phyloP scores from a whole-genome alignment of 108 stramenopile species.

The Skeletonema potamos region DNA sequence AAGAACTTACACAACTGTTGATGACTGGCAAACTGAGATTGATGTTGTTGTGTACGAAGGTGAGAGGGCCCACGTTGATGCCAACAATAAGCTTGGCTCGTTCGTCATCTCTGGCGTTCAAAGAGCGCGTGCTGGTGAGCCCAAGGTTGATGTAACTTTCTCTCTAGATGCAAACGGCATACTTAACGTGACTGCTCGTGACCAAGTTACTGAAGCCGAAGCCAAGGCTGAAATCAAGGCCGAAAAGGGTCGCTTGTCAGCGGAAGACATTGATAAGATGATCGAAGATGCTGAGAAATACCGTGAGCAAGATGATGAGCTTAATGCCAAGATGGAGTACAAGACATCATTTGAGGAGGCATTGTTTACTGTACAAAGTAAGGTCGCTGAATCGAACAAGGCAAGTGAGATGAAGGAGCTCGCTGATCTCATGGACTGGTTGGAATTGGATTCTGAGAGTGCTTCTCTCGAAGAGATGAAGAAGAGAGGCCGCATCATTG shows the following conservation, averaged over 20 bases:
- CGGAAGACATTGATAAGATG: slow-evolving; percentile 91
- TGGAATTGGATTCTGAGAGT: slow-evolving; percentile 70
- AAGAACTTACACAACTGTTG: slow-evolving; percentile 69
- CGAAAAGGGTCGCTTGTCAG: slow-evolving; percentile 82
- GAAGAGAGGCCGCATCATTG: slow-evolving; percentile 59
- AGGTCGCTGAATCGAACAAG: slow-evolving; percentile 55
- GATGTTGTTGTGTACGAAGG: slow-evolving; percentile 89
- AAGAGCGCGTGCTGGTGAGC: slow-evolving; percentile 79
- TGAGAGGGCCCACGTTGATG: slow-evolving; percentile 74
- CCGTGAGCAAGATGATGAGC: slow-evolving; percentile 84
- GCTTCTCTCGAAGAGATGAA: slow-evolving; percentile 78
- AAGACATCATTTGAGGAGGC: slow-evolving; percentile 80
- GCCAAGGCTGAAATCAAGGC: slow-evolving; percentile 88
- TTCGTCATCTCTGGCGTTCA: slow-evolving; percentile 82
- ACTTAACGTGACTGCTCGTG: slow-evolving; percentile 81
- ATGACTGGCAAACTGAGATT: slow-evolving; percentile 80
- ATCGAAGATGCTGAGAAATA: slow-evolving; percentile 91
- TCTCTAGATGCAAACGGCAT: slow-evolving; percentile 90
- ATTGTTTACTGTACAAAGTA: slow-evolving; percentile 62
- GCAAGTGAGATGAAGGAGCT: slow-evolving; percentile 59
- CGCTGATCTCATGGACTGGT: slow-evolving; percentile 77
- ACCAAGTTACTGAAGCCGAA: slow-evolving; percentile 87
- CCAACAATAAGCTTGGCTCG: slow-evolving; percentile 86
- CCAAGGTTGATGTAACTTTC: slow-evolving; percentile 82
- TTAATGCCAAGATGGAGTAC: slow-evolving; percentile 60